phyloP scores from a whole-genome alignment of 208 protist genomes.

The Leishmania mexicana region DNA sequence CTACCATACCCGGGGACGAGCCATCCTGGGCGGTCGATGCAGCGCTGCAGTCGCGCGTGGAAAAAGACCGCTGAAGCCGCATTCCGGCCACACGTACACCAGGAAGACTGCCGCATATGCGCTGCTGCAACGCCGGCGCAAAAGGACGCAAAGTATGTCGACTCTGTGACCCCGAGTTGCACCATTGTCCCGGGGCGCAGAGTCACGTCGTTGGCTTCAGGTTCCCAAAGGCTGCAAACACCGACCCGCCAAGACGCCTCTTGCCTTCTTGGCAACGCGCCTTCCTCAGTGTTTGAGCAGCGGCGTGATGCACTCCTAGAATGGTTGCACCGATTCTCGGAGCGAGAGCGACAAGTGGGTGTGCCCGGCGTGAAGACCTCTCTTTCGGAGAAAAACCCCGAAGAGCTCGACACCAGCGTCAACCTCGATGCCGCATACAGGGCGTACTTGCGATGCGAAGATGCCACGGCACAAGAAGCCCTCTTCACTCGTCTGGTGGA shows the following conservation, averaged over 20 bases:
- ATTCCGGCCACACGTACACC: constrained; percentile 58
- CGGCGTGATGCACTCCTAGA: constrained; percentile 15
- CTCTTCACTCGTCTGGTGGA: constrained; percentile 10
- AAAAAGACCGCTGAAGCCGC: neutral
- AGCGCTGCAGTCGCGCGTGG: neutral
- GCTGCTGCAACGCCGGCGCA: constrained; percentile 1
- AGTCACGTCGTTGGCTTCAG: neutral
- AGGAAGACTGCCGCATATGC: constrained; percentile 45
- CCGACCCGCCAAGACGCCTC: neutral
- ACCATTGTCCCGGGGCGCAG: neutral
- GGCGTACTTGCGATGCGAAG: constrained; percentile 16
- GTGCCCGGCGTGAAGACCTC: neutral
- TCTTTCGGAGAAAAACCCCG: neutral
- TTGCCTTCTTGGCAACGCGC: neutral
- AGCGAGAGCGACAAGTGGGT: neutral
- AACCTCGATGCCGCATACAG: constrained; percentile 13
- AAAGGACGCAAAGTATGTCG: neutral
- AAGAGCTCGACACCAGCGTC: neutral
- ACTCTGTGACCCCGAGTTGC: neutral
- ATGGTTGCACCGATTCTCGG: constrained; percentile 13
- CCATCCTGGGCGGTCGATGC: neutral
- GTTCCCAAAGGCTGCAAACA: neutral
- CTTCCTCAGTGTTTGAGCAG: constrained; percentile 3
- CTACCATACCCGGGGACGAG: neutral
- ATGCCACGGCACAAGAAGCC: neutral